These are phyloP conservation scores for Fagopyrum esculentum DNA, from an alignment of 148 eudicot genomes.

Conservation along the genomic window DNA sequence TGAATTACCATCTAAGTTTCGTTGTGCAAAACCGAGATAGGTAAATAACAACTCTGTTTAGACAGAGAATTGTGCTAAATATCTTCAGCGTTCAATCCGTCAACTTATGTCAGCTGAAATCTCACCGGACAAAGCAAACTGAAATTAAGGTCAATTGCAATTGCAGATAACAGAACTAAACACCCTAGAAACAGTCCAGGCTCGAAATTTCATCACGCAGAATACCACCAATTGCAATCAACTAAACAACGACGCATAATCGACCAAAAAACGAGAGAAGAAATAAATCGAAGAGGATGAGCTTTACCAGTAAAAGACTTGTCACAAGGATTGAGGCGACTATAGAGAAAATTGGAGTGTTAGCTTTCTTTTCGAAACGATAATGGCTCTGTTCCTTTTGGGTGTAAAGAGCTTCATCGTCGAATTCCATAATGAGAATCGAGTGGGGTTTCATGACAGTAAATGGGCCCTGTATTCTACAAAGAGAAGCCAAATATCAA, in stretches of 20 bases:
- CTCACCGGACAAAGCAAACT: not conserved
- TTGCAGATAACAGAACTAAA: not conserved
- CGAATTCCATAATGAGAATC: not conserved
- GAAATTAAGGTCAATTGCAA: not conserved
- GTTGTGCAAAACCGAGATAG: not conserved
- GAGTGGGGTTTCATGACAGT: not conserved
- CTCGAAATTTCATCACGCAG: not conserved
- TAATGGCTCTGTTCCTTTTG: not conserved
- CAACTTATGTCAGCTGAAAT: not conserved
- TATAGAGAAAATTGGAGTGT: not conserved
- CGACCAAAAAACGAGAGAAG: not conserved
- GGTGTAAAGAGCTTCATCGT: not conserved
- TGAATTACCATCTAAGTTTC: not conserved
- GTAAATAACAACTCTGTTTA: not conserved
- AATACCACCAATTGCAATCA: not conserved
- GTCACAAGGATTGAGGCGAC: not conserved
- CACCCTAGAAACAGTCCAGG: not conserved
- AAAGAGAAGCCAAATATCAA: not conserved
- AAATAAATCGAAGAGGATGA: not conserved
- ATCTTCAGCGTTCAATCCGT: not conserved
- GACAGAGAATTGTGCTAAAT: not conserved
- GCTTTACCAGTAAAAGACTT: not conserved
- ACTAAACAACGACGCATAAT: not conserved
- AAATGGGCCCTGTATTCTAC: not conserved
- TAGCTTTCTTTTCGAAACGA: not conserved